Evolutionary conservation across 2,329 filamentous ascomycete genomes (phyloP).

Genomic region (Calonectria montana): DNA sequence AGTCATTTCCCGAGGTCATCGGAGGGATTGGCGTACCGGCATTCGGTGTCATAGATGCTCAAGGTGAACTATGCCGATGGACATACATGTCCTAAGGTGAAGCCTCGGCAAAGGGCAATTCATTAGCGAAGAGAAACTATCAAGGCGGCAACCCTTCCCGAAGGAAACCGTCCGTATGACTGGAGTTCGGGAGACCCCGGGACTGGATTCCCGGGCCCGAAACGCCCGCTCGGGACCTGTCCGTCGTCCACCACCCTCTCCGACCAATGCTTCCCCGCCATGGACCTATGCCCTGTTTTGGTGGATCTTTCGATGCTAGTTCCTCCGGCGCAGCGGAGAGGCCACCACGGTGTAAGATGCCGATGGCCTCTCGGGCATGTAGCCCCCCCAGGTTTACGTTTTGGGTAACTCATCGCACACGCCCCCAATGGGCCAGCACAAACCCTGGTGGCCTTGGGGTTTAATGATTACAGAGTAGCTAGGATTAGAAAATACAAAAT

Average conservation of each 20-base stretch:
- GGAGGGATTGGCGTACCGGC: not conserved
- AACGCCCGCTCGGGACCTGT: conserved; percentile 20
- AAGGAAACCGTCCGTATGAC: conserved; percentile 14
- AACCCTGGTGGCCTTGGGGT: not conserved
- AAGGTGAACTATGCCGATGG: conserved; percentile 20
- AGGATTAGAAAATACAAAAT: not conserved
- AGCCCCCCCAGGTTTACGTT: not conserved
- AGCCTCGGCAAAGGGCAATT: conserved; percentile 19
- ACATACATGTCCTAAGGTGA: conserved; percentile 17
- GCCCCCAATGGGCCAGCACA: not conserved
- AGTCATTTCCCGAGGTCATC: not conserved
- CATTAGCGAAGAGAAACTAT: conserved; percentile 11
- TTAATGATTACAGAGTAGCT: not conserved
- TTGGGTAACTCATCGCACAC: not conserved
- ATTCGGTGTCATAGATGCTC: conserved; percentile 14
- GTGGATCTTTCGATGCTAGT: conserved; percentile 22
- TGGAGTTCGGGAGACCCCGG: conserved; percentile 27
- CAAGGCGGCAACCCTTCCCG: conserved; percentile 17
- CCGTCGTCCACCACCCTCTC: conserved; percentile 8
- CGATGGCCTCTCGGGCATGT: conserved; percentile 14
- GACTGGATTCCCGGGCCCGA: conserved; percentile 22
- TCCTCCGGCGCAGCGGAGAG: conserved; percentile 24
- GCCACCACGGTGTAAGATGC: conserved; percentile 19
- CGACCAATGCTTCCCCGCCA: conserved; percentile 8
- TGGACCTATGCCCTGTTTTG: conserved; percentile 16